phyloP scores from a whole-genome alignment of 2,329 filamentous ascomycete genomes.

The Xylaria sp. region DNA sequence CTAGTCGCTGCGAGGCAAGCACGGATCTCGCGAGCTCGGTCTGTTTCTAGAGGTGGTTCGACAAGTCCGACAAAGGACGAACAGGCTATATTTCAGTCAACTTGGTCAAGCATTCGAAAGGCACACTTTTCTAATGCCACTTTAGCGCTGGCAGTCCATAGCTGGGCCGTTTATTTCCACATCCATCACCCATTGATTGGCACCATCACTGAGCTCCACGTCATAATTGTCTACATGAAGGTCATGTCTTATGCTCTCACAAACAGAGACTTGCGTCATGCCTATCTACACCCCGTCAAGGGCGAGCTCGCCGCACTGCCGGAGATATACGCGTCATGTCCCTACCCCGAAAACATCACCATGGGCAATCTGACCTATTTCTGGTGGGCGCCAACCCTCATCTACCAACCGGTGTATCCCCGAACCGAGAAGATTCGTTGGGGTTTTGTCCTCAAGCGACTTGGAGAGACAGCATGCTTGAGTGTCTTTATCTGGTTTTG shows the following conservation, averaged over 20 bases:
- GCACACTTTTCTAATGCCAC: slow-evolving; percentile 87
- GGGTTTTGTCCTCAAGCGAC: slow-evolving; percentile 85
- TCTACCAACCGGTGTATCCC: slow-evolving; percentile 97
- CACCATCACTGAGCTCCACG: slow-evolving; percentile 88
- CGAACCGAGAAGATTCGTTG: slow-evolving; percentile 84
- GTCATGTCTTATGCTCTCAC: slow-evolving; percentile 96
- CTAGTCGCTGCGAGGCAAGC: slow-evolving; percentile 83
- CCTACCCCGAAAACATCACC: slow-evolving; percentile 92
- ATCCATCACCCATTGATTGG: slow-evolving; percentile 95
- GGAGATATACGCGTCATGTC: slow-evolving; percentile 82
- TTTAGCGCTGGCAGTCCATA: slow-evolving; percentile 81
- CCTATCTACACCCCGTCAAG: slow-evolving; percentile 80
- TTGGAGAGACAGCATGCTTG: slow-evolving; percentile 80
- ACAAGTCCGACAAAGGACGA: slow-evolving; percentile 69
- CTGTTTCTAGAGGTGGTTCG: slow-evolving; percentile 60
- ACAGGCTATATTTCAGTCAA: slow-evolving; percentile 73
- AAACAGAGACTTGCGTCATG: slow-evolving; percentile 92
- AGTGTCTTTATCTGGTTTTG: slow-evolving; percentile 95
- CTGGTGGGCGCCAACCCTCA: slow-evolving; percentile 96
- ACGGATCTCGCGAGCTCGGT: slow-evolving; percentile 69
- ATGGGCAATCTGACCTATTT: slow-evolving; percentile 91
- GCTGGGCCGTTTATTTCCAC: slow-evolving; percentile 86
- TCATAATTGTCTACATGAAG: slow-evolving; percentile 96
- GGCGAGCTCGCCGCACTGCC: slow-evolving; percentile 77
- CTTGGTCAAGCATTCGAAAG: slow-evolving; percentile 84